phyloP scores from a whole-genome alignment of 106 monocot genomes.

The Agapanthus africanus region DNA sequence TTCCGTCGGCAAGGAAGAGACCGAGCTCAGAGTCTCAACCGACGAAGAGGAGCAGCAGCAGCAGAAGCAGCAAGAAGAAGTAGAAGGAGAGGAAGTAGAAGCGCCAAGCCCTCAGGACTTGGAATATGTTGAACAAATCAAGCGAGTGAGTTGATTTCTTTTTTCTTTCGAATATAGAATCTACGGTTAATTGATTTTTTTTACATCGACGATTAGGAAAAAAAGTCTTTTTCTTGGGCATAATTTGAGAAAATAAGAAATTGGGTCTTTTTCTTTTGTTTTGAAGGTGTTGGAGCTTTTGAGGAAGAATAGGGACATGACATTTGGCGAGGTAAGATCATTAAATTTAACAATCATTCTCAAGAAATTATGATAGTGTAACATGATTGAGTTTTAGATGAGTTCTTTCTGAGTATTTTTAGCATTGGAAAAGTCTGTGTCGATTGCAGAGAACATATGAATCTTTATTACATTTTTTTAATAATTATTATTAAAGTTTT shows the following conservation, averaged over 20 bases:
- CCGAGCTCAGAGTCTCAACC: slow-evolving; percentile 15
- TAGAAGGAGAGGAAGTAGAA: slow-evolving; percentile 6
- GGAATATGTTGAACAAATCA: slow-evolving; percentile 51
- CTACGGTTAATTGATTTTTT: no score
- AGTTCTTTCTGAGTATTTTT: no score
- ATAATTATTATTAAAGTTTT: no score
- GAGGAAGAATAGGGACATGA: slow-evolving; percentile 85
- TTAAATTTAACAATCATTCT: background rate
- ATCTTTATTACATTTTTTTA: no score
- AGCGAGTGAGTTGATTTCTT: slow-evolving; percentile 24
- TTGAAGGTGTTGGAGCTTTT: slow-evolving; percentile 75
- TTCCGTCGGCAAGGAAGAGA: slow-evolving; percentile 16
- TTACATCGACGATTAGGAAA: background rate
- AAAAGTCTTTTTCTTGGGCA: background rate
- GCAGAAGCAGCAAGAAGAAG: background rate
- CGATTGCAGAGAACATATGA: no score
- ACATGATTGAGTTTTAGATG: background rate
- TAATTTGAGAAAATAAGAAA: background rate
- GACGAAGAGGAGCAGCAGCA: slow-evolving; percentile 19
- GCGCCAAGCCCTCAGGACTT: slow-evolving; percentile 52
- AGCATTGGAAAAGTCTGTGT: no score
- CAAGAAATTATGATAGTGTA: background rate
- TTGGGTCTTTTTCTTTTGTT: background rate
- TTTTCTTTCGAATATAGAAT: no score
- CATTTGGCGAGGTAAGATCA: slow-evolving; percentile 66